Percentiles rank a stretch among this genome's conserved stretches.
Evolutionary conservation across 768 basidiomycete genomes (phyloP).

Genomic region (Suillus brevipes): DNA sequence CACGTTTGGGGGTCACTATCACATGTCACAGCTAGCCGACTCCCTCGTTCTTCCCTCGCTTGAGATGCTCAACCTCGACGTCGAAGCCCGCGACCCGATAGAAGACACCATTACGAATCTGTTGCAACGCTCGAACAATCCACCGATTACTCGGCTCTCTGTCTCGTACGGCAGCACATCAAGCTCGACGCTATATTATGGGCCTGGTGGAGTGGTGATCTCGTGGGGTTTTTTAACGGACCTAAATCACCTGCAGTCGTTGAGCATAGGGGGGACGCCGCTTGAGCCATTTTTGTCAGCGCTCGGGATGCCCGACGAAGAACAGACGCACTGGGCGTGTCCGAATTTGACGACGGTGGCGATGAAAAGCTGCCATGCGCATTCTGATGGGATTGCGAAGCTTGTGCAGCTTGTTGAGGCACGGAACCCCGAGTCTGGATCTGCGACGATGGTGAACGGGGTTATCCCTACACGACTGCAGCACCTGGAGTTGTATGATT

Average conservation of each 20-base stretch:
- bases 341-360: constrained; percentile 60
- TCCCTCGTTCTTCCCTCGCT: constrained; percentile 59
- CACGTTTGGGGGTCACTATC: constrained; percentile 65
- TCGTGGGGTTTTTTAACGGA: constrained; percentile 70
- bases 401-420: constrained; percentile 72
- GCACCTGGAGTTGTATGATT: constrained; percentile 65
- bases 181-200: constrained; percentile 54
- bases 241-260: constrained; percentile 54
- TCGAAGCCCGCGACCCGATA: constrained; percentile 73
- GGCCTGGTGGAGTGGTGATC: constrained; percentile 55
- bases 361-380: constrained; percentile 64
- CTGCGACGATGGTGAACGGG: constrained; percentile 39
- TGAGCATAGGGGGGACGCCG: constrained; percentile 64
- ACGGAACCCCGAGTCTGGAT: constrained; percentile 57
- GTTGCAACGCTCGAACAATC: constrained; percentile 57
- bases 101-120: constrained; percentile 70
- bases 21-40: constrained; percentile 62
- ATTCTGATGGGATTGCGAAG: constrained; percentile 63
- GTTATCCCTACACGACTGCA: constrained; percentile 55
- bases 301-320: constrained; percentile 62
- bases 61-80: constrained; percentile 61
- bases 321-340: constrained; percentile 59
- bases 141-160: constrained; percentile 58
- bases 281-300: constrained; percentile 63
- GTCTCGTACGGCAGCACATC: constrained; percentile 54